These are phyloP conservation scores for Pleurostoma richardsiae DNA, from an alignment of 2,329 filamentous ascomycete species.

Conservation along the genomic window DNA sequence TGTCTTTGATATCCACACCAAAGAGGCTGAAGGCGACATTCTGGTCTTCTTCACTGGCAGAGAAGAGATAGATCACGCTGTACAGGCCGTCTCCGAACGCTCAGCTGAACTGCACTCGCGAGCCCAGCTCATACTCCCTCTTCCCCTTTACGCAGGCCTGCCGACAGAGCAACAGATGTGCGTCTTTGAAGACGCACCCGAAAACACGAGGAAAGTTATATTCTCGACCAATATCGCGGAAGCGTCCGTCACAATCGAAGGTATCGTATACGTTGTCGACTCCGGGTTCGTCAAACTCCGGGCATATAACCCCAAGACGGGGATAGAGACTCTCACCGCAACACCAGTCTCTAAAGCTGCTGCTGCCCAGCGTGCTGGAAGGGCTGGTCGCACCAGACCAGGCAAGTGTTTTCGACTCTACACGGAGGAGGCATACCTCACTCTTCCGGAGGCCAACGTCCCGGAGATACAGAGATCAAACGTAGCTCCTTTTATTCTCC, in stretches of 20 bases:
- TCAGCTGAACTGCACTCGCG: constrained; percentile 56
- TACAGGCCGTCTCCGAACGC: constrained; percentile 75
- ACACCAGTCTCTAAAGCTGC: constrained; percentile 85
- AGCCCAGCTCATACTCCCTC: constrained; percentile 55
- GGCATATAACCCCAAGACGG: constrained; percentile 76
- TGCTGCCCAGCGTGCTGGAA: constrained; percentile 83
- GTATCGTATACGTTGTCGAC: constrained; percentile 87
- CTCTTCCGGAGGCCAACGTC: constrained; percentile 65
- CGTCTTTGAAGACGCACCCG: constrained; percentile 79
- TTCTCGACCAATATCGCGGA: constrained; percentile 95
- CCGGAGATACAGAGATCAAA: constrained; percentile 94
- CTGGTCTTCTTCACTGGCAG: constrained; percentile 88
- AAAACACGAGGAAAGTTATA: constrained; percentile 84
- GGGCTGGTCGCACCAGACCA: constrained; percentile 81
- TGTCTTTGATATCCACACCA: constrained; percentile 80
- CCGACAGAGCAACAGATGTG: constrained; percentile 91
- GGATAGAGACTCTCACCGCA: constrained; percentile 81
- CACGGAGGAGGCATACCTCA: constrained; percentile 66
- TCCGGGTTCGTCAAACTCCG: constrained; percentile 87
- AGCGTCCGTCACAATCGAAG: constrained; percentile 90
- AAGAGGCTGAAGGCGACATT: constrained; percentile 79
- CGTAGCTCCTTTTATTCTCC: constrained; percentile 79
- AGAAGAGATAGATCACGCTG: constrained; percentile 81
- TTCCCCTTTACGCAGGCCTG: constrained; percentile 86
- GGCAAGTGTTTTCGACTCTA: constrained; percentile 95